Evolutionary conservation across 371 early-diverging fungal genomes (phyloP), one percentile per base, ranked within the genome.

Genomic region (Blakeslea trispora): DNA sequence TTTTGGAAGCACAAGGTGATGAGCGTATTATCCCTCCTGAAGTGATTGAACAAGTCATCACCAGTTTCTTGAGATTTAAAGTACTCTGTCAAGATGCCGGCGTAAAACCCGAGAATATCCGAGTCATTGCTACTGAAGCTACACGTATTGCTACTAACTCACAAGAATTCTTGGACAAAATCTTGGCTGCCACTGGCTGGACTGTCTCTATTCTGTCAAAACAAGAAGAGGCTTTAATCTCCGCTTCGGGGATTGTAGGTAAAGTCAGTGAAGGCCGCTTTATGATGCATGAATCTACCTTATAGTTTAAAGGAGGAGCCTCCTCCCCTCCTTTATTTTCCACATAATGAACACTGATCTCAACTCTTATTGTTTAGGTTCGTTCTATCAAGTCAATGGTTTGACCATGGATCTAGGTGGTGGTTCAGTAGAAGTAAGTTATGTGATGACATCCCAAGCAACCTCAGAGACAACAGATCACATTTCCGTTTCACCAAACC

Each of bases 381-480:
- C 84, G 0, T 86, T 76, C 54, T 71, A 80, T 49, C 68, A 68
- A 1, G 83, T 83, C 35, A 61, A 82, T 48, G 86, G 86, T 2
- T 53, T 86, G 28, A 83, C 82, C 7, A 79, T 83, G 79, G 86
- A 86, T 61, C 69, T 82, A 3, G 86, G 86, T 6, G 86, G 86
- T 2, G 86, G 86, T 5, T 82, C 82, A 5, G 76, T 86, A 0
- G 85, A 86, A 55, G 58, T 86, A 11, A 84, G 85, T 42, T 86
- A 84, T 37, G 81, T 86, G 15, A 71, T 71, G 44, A 66, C 56
- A 18, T 22, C 48, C 0, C 34, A 22, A 2, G 10, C 46, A n/a
- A 28, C 23, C 4, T 39, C 5, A 21, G 28, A 32, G 42, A 52
- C 19, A 35, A 35, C 15, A 14, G 23, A 11, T 34, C 40, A 42